Percentiles rank a stretch among this genome's conserved stretches.
Conservation (phyloP, 306 rosid genomes). For the Vigna angularis region DNA sequence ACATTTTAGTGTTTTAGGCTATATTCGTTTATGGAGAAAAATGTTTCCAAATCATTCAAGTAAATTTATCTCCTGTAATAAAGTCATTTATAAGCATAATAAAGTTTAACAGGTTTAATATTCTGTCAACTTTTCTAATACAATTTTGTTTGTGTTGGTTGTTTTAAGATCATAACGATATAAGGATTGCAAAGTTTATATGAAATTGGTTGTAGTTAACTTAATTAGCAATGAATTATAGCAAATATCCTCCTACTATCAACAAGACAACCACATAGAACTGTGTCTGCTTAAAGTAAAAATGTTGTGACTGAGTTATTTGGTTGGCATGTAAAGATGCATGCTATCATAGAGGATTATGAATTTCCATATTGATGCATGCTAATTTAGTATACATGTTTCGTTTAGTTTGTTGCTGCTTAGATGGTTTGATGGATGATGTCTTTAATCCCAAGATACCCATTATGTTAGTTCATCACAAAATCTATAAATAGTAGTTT, state of each 20-base stretch:
- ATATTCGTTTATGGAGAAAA: neutral
- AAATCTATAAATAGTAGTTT: too few species aligned
- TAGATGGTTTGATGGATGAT: conserved; percentile 1
- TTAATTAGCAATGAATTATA: neutral
- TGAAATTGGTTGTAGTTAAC: neutral
- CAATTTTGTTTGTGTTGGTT: too few species aligned
- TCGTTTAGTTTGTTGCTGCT: neutral
- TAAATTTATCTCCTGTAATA: too few species aligned
- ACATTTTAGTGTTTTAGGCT: too few species aligned
- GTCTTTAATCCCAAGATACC: conserved; percentile 9
- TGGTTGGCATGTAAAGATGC: neutral
- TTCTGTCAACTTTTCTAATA: too few species aligned
- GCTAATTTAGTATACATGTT: neutral
- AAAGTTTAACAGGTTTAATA: too few species aligned
- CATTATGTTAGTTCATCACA: neutral
- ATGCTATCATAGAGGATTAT: neutral
- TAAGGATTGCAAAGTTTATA: neutral
- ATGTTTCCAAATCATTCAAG: too few species aligned
- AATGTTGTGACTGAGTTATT: neutral
- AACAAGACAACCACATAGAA: neutral
- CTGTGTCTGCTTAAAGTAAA: neutral
- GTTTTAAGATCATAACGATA: too few species aligned
- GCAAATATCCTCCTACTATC: neutral
- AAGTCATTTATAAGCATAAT: neutral
- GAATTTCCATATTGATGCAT: conserved; percentile 30